Conservation (phyloP, 208 protist genomes). For the Zelonia costaricensis region DNA sequence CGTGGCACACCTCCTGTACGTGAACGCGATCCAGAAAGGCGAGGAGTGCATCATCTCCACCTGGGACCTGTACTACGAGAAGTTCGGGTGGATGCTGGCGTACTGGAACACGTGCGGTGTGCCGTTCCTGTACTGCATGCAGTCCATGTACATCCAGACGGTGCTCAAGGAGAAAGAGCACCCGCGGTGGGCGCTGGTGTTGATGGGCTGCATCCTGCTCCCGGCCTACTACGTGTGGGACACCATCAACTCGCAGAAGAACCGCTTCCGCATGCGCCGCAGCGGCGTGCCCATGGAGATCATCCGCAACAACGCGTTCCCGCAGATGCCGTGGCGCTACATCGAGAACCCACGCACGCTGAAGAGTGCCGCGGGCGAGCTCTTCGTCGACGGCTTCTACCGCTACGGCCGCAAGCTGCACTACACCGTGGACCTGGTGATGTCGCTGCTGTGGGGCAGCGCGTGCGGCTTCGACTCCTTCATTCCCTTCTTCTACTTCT, state of each 20-base stretch:
- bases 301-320: slow-evolving; percentile 85
- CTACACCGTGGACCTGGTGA: slow-evolving; percentile 94
- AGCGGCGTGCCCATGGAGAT: slow-evolving; percentile 70
- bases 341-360: slow-evolving; percentile 92
- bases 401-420: slow-evolving; percentile 94
- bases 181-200: slow-evolving; percentile 54
- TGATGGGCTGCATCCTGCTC: slow-evolving; percentile 78
- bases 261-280: slow-evolving; percentile 91
- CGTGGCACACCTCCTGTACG: slow-evolving; percentile 93
- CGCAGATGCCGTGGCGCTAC: slow-evolving; percentile 91
- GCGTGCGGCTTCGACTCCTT: slow-evolving; percentile 87
- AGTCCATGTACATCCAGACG: slow-evolving; percentile 89
- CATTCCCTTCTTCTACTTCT: slow-evolving; percentile 96
- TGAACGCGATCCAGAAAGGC: slow-evolving; percentile 94
- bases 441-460: slow-evolving; percentile 93
- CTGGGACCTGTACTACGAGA: slow-evolving; percentile 97
- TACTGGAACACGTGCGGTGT: slow-evolving; percentile 97
- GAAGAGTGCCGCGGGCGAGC: slow-evolving; percentile 80
- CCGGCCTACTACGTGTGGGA: slow-evolving; percentile 94
- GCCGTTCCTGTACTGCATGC: slow-evolving; percentile 95
- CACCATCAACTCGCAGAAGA: slow-evolving; percentile 94
- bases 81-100: slow-evolving; percentile 94
- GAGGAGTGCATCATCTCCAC: slow-evolving; percentile 94
- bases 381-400: slow-evolving; percentile 95
- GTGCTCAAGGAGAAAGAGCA: slow-evolving; percentile 66